These are phyloP conservation scores for Rhazya stricta DNA, from an alignment of 257 asterid species.

Conservation along the genomic window DNA sequence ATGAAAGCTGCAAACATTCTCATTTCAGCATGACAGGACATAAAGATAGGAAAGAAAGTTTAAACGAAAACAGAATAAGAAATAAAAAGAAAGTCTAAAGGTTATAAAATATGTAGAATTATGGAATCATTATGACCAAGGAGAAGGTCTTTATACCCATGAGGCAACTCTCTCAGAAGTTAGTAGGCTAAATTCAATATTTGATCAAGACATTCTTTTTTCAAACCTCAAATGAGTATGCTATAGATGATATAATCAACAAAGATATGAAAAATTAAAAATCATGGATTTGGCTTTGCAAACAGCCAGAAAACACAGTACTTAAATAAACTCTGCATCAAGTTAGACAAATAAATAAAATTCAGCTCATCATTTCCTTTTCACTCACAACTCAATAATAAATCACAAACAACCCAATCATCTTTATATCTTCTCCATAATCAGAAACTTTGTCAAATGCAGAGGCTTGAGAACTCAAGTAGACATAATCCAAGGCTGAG, in stretches of 20 bases:
- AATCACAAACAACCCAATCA: not conserved
- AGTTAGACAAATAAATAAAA: not conserved
- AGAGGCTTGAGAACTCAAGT: not conserved
- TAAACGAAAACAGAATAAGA: not conserved
- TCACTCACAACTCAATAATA: not conserved
- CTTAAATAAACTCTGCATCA: not conserved
- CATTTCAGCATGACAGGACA: constrained; percentile 7
- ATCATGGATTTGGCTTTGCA: not conserved
- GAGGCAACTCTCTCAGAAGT: not conserved
- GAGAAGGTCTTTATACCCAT: not conserved
- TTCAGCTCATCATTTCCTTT: not conserved
- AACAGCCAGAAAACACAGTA: not conserved
- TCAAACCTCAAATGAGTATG: not conserved
- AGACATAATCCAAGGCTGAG: not conserved
- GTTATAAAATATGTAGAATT: not conserved
- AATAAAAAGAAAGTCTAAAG: not conserved
- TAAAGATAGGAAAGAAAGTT: constrained; percentile 1
- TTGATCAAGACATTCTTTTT: not conserved
- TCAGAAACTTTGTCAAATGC: not conserved
- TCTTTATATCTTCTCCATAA: not conserved
- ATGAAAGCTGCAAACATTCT: constrained; percentile 70
- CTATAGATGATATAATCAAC: not conserved
- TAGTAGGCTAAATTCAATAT: not conserved
- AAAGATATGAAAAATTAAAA: not conserved
- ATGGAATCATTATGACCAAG: not conserved